Evolutionary conservation across 169 alveolate genomes (phyloP).

Genomic region (Cystoisospora suis): DNA sequence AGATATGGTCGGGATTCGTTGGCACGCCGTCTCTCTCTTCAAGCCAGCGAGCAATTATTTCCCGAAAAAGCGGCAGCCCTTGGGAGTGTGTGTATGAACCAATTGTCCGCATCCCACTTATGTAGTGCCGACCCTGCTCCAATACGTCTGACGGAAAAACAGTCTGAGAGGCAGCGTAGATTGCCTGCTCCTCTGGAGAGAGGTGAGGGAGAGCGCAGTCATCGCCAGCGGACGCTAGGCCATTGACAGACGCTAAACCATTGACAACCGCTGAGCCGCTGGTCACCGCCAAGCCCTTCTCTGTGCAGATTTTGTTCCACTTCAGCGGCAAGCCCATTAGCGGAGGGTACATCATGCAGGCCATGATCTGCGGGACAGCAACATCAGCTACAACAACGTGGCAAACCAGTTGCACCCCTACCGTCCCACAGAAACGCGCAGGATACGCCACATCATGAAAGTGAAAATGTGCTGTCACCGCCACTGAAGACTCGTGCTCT

Average conservation of each 20-base stretch:
- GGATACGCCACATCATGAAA: too few species aligned
- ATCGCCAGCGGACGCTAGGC: background rate
- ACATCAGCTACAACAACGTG: background rate
- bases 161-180: background rate
- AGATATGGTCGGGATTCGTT: constrained; percentile 69
- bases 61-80: constrained; percentile 48
- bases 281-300: background rate
- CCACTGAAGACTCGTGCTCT: too few species aligned
- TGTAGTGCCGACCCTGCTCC: background rate
- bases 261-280: background rate
- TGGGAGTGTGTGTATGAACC: constrained; percentile 68
- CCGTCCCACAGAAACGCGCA: too few species aligned
- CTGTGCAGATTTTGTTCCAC: background rate
- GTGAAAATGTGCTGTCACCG: too few species aligned
- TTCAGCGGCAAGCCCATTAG: constrained; percentile 19
- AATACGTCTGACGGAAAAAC: constrained; percentile 58
- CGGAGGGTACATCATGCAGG: constrained; percentile 60
- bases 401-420: too few species aligned
- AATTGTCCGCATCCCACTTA: constrained; percentile 24
- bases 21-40: constrained; percentile 72
- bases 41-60: constrained; percentile 62
- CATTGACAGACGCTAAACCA: background rate
- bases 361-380: constrained; percentile 33
- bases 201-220: too few species aligned
- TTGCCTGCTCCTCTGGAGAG: background rate